Base-by-base conservation (phyloP, 495 filamentous ascomycete species). In the Hypoxylon fragiforme region DNA sequence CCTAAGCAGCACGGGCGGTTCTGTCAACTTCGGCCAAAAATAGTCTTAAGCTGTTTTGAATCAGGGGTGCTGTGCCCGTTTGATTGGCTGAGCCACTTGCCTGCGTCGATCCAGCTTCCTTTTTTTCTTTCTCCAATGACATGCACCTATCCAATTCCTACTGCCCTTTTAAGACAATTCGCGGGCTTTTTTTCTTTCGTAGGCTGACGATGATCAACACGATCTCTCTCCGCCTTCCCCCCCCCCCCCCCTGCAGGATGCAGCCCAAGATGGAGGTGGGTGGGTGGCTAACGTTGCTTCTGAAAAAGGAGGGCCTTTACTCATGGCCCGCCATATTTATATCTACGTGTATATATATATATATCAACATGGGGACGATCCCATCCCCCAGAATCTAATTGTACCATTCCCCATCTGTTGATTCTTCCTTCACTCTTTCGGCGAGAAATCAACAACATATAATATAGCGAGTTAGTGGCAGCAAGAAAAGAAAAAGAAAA, bases 71-170 rank as follows among this genome's bases (percentile, higher is more conserved):
- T 7, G 30, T 19, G 15, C 7, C 36, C 15, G 31, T 51, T 48
- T 59, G 34, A 67, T 67, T 67, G 64, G 64, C 47, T 49, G 13
- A 41, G 51, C 46, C 47, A 32, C 34, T 52, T 34, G 36, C 47
- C 31, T 43, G 15, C 42, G 57, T 36, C 41, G 50, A 13, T 46
- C 46, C 44, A 63, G 34, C 63, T 63, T 61, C 60, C 61, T 56
- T 54, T 64, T 64, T 59, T 31, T 50, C 36, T 64, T 64, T 59
- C 35, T 50, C 36, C 15, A 43, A 8, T 48, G 9, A 16, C 36
- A 28, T 9, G 24, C 24, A 4, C 4, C 24, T 28, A 4, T 28
- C 4, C 24, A 9, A 28, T 28, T 28, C 24, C 15, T 52, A 48
- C 21, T 37, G 52, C 53, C 50, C 54, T n/a, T n/a, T n/a, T n/a